These are phyloP conservation scores for Aureobasidium sp. DNA, from an alignment of 2,329 filamentous ascomycete species.

Conservation along the genomic window DNA sequence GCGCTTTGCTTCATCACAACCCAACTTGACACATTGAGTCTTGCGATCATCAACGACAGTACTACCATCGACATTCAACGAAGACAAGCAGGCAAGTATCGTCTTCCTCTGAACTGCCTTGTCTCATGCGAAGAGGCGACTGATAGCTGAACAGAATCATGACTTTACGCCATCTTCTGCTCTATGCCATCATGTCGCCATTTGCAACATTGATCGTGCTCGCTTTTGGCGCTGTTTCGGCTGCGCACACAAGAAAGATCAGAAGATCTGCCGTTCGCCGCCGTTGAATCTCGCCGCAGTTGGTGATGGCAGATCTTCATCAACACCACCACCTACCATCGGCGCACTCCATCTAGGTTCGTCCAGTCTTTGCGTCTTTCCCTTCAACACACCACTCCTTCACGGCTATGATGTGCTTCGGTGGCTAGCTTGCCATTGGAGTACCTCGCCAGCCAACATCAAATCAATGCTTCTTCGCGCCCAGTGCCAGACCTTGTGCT, in stretches of 20 bases:
- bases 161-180: background rate
- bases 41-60: background rate
- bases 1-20: background rate
- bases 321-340: background rate
- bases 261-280: background rate
- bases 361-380: background rate
- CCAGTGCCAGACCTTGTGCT: background rate
- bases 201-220: background rate
- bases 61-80: background rate
- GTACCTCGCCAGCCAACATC: background rate
- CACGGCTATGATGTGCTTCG: conserved; percentile 7
- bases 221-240: background rate
- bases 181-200: background rate
- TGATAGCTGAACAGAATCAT: background rate
- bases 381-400: background rate
- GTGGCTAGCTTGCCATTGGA: background rate
- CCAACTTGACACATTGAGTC: background rate
- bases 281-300: background rate
- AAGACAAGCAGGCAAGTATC: background rate
- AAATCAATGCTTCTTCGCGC: background rate
- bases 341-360: background rate
- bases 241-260: background rate
- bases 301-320: background rate
- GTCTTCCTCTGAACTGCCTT: no score
- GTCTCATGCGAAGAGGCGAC: background rate